These are phyloP conservation scores for Chlorencoelia australis DNA, from an alignment of 2,329 filamentous ascomycete genomes.

Conservation along the genomic window DNA sequence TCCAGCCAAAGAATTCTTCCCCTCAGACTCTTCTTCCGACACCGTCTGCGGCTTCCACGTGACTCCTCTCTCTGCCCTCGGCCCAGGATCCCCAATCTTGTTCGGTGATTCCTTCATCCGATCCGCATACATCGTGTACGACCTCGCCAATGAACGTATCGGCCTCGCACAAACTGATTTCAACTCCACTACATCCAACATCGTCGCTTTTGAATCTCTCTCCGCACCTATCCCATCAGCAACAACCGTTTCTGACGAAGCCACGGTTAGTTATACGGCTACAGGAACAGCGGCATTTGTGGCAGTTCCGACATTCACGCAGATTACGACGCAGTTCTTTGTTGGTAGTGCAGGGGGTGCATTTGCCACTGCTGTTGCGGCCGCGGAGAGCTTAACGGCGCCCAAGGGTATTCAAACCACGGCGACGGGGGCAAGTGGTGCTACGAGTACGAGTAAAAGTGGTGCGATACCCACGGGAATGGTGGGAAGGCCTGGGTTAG, in stretches of 20 bases:
- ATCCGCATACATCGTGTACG: constrained; percentile 41
- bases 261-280: no score
- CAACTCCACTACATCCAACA: constrained; percentile 23
- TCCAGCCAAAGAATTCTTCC: constrained; percentile 28
- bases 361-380: not conserved
- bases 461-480: not conserved
- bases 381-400: not conserved
- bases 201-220: constrained; percentile 10
- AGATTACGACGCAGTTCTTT: not conserved
- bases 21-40: no score
- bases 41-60: constrained; percentile 26
- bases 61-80: constrained; percentile 2
- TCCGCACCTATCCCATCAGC: constrained; percentile 7
- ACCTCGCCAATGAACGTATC: constrained; percentile 38
- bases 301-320: not conserved
- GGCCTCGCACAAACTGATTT: constrained; percentile 36
- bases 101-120: constrained; percentile 42
- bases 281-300: no score
- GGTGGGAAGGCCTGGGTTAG: no score
- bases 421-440: not conserved
- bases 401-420: not conserved
- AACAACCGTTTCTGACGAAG: constrained; percentile 4
- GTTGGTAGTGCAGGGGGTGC: not conserved
- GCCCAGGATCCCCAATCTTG: constrained; percentile 6
- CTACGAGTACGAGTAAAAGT: not conserved